Evolutionary conservation across 805 yeast genomes (phyloP).

Genomic region (Saturnispora gosingensis): DNA sequence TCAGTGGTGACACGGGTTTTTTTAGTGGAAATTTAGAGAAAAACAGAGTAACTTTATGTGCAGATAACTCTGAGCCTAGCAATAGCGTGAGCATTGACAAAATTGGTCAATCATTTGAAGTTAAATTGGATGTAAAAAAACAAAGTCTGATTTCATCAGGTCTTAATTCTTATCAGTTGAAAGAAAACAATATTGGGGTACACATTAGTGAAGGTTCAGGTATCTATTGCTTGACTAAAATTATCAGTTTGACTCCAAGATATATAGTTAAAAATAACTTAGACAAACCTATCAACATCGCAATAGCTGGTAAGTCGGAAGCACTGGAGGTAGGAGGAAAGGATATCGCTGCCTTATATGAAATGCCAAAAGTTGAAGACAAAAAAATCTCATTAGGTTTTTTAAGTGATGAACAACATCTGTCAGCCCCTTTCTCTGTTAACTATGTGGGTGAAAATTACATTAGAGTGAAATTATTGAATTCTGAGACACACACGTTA

Average conservation of each 20-base stretch:
- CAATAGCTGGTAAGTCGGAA: constrained; percentile 59
- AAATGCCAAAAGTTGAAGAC: constrained; percentile 43
- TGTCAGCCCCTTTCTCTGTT: constrained; percentile 86
- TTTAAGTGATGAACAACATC: constrained; percentile 44
- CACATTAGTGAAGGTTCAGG: constrained; percentile 78
- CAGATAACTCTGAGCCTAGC: constrained; percentile 67
- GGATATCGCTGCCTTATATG: constrained; percentile 50
- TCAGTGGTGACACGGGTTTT: constrained; percentile 29
- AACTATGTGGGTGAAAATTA: constrained; percentile 77
- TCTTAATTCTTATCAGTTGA: neutral
- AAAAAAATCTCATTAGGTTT: constrained; percentile 58
- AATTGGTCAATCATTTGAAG: constrained; percentile 68
- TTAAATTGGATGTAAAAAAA: constrained; percentile 36
- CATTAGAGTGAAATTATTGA: constrained; percentile 56
- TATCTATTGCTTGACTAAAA: constrained; percentile 63
- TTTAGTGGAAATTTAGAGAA: constrained; percentile 32
- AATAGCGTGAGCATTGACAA: constrained; percentile 77
- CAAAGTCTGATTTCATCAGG: constrained; percentile 25
- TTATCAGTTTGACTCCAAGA: constrained; percentile 75
- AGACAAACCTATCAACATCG: constrained; percentile 44
- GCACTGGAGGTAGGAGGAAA: constrained; percentile 38
- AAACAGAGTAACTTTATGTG: constrained; percentile 56
- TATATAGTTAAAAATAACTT: constrained; percentile 62
- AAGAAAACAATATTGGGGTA: constrained; percentile 69
- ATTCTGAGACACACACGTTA: constrained; percentile 53